A percentile compares a stretch with the other conserved stretches of the same genome.
Conservation (phyloP, 331 rosid genomes). For the Rhamnella rubrinervis region DNA sequence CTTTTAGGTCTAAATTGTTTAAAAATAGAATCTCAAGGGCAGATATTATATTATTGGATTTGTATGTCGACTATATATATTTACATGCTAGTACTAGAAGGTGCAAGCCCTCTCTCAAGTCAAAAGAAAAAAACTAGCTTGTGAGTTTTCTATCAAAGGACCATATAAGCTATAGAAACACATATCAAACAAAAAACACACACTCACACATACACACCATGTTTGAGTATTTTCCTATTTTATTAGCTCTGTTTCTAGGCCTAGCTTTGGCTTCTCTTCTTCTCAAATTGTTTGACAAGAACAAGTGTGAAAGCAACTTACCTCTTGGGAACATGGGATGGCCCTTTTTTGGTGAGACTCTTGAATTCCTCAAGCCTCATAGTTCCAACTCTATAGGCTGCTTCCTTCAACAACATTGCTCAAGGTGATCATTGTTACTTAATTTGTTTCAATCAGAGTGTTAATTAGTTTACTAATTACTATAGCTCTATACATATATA, state of each 20-base stretch:
- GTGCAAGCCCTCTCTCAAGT: not conserved
- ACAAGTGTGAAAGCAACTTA: slow-evolving; percentile 18
- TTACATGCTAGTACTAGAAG: not conserved
- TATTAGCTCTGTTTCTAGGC: slow-evolving; percentile 29
- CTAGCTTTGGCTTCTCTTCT: slow-evolving; percentile 38
- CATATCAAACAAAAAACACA: not conserved
- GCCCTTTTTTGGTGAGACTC: slow-evolving; percentile 65
- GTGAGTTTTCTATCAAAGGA: not conserved
- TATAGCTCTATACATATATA: too few relatives aligned
- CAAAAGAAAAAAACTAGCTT: not conserved
- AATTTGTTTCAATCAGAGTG: too few relatives aligned
- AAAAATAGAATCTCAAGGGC: slow-evolving; percentile 2
- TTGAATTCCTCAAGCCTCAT: slow-evolving; percentile 67
- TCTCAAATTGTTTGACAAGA: slow-evolving; percentile 21
- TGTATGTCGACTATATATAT: not conserved
- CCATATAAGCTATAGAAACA: not conserved
- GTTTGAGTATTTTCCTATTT: slow-evolving; percentile 29
- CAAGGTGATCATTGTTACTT: slow-evolving; percentile 35
- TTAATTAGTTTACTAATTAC: not conserved
- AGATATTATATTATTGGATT: not conserved
- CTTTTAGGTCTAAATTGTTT: not conserved
- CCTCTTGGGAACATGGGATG: slow-evolving; percentile 74
- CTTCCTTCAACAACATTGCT: slow-evolving; percentile 58
- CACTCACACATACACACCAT: slow-evolving; percentile 19
- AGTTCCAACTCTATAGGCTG: slow-evolving; percentile 54